Percentiles rank a stretch among this genome's conserved stretches.
These are phyloP conservation scores for Copromyces sp. DNA, from an alignment of 495 filamentous ascomycete genomes.

Conservation along the genomic window DNA sequence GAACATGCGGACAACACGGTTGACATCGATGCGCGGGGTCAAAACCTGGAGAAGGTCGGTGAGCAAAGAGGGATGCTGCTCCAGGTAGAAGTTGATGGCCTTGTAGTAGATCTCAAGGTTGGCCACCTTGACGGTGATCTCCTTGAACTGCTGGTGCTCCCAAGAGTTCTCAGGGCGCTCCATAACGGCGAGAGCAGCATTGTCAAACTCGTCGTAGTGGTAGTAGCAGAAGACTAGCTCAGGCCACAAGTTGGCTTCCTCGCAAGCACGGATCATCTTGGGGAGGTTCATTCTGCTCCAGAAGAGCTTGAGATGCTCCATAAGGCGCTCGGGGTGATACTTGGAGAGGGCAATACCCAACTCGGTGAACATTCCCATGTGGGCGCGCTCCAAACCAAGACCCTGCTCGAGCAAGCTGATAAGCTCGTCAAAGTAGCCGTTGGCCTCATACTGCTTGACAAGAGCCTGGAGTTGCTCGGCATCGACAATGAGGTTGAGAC, in stretches of 20 bases:
- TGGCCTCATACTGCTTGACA: conserved; percentile 90
- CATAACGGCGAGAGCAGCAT: conserved; percentile 98
- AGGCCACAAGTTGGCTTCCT: conserved; percentile 94
- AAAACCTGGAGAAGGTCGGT: conserved; percentile 91
- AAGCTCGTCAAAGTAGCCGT: conserved; percentile 97
- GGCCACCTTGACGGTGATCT: conserved; percentile 94
- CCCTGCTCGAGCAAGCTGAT: conserved; percentile 92
- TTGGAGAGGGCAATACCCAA: conserved; percentile 91
- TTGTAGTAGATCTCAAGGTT: conserved; percentile 99
- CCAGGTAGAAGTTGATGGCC: conserved; percentile 92
- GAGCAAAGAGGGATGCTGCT: conserved; percentile 89
- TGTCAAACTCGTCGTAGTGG: conserved; percentile 99
- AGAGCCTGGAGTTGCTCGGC: conserved; percentile 91
- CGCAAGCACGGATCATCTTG: conserved; percentile 91
- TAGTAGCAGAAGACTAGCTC: conserved; percentile 98
- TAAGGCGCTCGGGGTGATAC: conserved; percentile 90
- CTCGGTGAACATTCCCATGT: conserved; percentile 91
- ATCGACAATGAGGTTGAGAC: conserved; percentile 96
- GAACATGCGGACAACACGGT: conserved; percentile 97
- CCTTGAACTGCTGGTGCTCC: conserved; percentile 99
- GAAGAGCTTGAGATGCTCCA: conserved; percentile 99
- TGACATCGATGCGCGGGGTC: conserved; percentile 91
- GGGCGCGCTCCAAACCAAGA: conserved; percentile 76
- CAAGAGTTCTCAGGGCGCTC: conserved; percentile 96
- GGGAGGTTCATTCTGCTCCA: conserved; percentile 98